Conservation (phyloP, 768 basidiomycete genomes). For the Paxillus ammoniavirescens region DNA sequence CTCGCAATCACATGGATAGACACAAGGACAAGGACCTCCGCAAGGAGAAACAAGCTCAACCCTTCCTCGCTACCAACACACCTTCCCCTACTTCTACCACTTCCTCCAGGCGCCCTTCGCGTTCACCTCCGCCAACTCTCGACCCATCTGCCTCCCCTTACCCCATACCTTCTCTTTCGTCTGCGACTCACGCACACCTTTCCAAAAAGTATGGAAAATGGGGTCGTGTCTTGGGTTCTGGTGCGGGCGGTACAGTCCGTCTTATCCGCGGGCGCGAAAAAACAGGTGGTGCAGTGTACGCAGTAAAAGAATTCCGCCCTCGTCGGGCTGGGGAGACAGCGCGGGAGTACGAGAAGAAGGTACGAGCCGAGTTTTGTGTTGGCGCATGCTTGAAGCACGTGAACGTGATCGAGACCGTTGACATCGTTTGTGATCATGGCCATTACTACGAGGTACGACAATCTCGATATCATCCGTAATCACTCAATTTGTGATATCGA, state of each 20-base stretch:
- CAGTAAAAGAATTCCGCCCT: conserved; percentile 96
- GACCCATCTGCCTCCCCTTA: conserved; percentile 28
- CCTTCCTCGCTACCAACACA: conserved; percentile 19
- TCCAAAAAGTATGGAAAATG: conserved; percentile 99
- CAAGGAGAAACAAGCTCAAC: background rate
- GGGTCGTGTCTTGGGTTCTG: conserved; percentile 92
- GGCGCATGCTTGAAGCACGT: conserved; percentile 91
- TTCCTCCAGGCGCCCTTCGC: conserved; percentile 29
- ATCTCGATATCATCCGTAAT: conserved; percentile 1
- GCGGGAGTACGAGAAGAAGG: conserved; percentile 99
- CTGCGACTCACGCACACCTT: conserved; percentile 86
- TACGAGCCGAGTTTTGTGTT: conserved; percentile 98
- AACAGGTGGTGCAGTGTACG: conserved; percentile 82
- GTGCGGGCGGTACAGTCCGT: conserved; percentile 97
- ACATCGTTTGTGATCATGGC: conserved; percentile 96
- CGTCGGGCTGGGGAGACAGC: conserved; percentile 85
- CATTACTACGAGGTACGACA: conserved; percentile 91
- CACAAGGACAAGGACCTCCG: conserved; percentile 7
- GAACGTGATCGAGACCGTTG: conserved; percentile 97
- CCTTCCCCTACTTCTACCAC: conserved; percentile 33
- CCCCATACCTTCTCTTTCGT: conserved; percentile 62
- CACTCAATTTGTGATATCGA: background rate
- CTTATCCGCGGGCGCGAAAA: conserved; percentile 87
- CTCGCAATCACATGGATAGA: conserved; percentile 32
- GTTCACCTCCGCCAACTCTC: conserved; percentile 23